Evolutionary conservation across 202 grass and related monocot genomes (phyloP), one percentile per base, ranked within the genome.

Genomic region (Alloteropsis angusta): DNA sequence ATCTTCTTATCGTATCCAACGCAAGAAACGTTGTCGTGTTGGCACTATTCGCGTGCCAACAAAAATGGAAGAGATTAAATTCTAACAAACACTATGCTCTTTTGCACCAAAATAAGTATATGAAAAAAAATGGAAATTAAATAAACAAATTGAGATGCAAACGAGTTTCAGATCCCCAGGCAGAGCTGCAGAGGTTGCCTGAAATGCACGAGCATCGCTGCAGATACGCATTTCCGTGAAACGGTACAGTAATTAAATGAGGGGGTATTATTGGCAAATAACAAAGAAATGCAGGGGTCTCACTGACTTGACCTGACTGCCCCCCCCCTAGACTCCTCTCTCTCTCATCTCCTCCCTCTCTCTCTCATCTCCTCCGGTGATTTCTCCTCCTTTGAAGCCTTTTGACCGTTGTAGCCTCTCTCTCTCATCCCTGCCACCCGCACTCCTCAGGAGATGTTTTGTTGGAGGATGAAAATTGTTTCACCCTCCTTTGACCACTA

Each of bases 321-420:
- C 23, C 42, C 28, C 28, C 39, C 23, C 42, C 28, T 41, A 23
- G 0, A 13, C 44, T 17, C 53, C 19, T 0, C 13, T 28, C 37
- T 18, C 57, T 69, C 63, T 73, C 62, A 2, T 36, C 35, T 36
- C 37, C 37, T 37, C 65, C 47, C 60, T 21, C 18, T 38, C 15
- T 69, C 66, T 17, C 85, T 65, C 8, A 46, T 59, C 49, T 32
- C 14, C 49, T 32, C 14, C 75, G 48, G 23, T 56, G 74, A 80
- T 68, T 74, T 77, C 50, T 83, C 53, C 80, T 50, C 15, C 61
- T 71, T 79, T 77, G 39, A 42, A 74, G 70, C 22, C 82, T 81
- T 84, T 87, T 91, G 85, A 88, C 89, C 89, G 85, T 91, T 85
- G 82, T 64, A 23, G 42, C 30, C 74, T 35, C 55, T 43, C n/a